Evolutionary conservation across 805 yeast genomes (phyloP).

Genomic region (Hanseniaspora lachancei): DNA sequence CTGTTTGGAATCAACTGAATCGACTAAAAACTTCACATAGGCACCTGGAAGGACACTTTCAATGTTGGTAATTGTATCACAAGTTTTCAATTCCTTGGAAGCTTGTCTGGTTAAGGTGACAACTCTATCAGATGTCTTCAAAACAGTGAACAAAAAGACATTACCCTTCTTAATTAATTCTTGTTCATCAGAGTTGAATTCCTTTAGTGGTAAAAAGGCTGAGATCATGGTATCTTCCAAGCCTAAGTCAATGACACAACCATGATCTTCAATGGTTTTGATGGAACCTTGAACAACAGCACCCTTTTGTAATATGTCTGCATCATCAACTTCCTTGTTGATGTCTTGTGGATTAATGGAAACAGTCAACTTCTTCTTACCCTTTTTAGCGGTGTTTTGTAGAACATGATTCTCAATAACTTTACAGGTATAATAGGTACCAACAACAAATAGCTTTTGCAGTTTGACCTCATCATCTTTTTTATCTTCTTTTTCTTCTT

Average conservation of each 20-base stretch:
- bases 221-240: slow-evolving; percentile 30
- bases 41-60: slow-evolving; percentile 82
- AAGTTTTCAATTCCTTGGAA: slow-evolving; percentile 33
- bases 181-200: slow-evolving; percentile 32
- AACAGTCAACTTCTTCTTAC: slow-evolving; percentile 48
- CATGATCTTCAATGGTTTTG: slow-evolving; percentile 81
- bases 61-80: slow-evolving; percentile 50
- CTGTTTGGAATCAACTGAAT: slow-evolving; percentile 36
- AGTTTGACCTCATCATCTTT: slow-evolving; percentile 43
- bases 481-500: slow-evolving; percentile 24
- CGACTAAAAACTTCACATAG: slow-evolving; percentile 57
- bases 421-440: slow-evolving; percentile 77
- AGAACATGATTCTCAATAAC: slow-evolving; percentile 45
- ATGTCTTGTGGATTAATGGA: slow-evolving; percentile 62
- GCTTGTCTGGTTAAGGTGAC: slow-evolving; percentile 43
- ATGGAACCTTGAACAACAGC: slow-evolving; percentile 60
- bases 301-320: slow-evolving; percentile 51
- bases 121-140: slow-evolving; percentile 33
- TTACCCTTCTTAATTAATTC: slow-evolving; percentile 41
- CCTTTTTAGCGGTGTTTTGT: slow-evolving; percentile 28
- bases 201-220: slow-evolving; percentile 70
- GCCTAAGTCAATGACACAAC: slow-evolving; percentile 66
- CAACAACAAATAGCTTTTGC: slow-evolving; percentile 42
- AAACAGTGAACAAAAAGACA: slow-evolving; percentile 50
- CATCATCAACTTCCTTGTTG: slow-evolving; percentile 46